phyloP scores from a whole-genome alignment of 257 asterid genomes.

The Lithospermum erythrorhizon region DNA sequence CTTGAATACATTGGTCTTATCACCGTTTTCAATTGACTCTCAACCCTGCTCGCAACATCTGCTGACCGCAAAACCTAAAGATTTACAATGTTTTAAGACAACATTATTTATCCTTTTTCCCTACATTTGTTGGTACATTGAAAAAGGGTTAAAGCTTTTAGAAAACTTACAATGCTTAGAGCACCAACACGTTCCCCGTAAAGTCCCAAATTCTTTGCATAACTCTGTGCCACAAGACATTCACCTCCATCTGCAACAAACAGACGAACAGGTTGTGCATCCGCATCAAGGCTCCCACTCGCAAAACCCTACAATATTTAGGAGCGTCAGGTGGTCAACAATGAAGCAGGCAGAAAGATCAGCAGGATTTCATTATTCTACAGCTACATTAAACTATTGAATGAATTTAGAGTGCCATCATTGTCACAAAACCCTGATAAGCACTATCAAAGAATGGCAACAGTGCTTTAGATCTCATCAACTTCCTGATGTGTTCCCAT shows the following conservation, averaged over 20 bases:
- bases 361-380: background rate
- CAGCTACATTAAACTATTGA: background rate
- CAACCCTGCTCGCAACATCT: slow-evolving; percentile 87
- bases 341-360: background rate
- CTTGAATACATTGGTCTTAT: slow-evolving; percentile 97
- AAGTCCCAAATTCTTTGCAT: slow-evolving; percentile 96
- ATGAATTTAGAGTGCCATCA: background rate
- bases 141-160: no score
- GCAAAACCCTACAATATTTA: slow-evolving; percentile 73
- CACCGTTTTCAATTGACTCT: slow-evolving; percentile 92
- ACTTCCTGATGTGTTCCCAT: slow-evolving; percentile 85
- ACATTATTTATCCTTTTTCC: background rate
- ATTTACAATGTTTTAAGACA: slow-evolving; percentile 5
- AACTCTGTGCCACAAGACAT: slow-evolving; percentile 87
- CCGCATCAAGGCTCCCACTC: slow-evolving; percentile 85
- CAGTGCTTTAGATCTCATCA: slow-evolving; percentile 71
- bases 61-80: slow-evolving; percentile 69
- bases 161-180: slow-evolving; percentile 72
- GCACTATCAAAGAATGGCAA: slow-evolving; percentile 98
- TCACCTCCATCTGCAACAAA: slow-evolving; percentile 95
- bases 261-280: slow-evolving; percentile 77
- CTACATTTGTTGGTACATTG: background rate
- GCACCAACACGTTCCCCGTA: slow-evolving; percentile 99
- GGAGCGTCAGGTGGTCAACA: background rate
- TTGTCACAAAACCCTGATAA: slow-evolving; percentile 55